Percentiles rank a stretch among this genome's conserved stretches.
These are phyloP conservation scores for Pholiota adiposa DNA, from an alignment of 1,284 basidiomycete genomes.

Conservation along the genomic window DNA sequence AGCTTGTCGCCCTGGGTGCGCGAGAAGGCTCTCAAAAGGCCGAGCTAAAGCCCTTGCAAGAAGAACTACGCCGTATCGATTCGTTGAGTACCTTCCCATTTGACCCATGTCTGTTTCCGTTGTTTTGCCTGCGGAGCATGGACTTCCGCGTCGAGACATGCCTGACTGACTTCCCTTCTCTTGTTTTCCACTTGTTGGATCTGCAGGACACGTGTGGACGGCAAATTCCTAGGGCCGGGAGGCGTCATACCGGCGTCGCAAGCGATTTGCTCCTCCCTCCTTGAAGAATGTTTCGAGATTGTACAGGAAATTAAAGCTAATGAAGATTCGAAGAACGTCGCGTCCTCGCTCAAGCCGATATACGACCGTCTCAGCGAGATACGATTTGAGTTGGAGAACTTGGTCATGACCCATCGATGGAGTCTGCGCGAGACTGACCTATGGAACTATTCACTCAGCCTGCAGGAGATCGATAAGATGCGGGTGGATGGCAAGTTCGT, in stretches of 20 bases:
- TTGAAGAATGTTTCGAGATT: slow-evolving; percentile 98
- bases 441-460: slow-evolving; percentile 91
- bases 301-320: slow-evolving; percentile 95
- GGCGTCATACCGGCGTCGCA: slow-evolving; percentile 92
- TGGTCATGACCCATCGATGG: slow-evolving; percentile 97
- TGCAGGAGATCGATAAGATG: slow-evolving; percentile 98
- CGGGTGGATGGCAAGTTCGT: slow-evolving; percentile 97
- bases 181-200: slow-evolving; percentile 19
- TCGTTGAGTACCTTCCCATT: slow-evolving; percentile 70
- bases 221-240: slow-evolving; percentile 94
- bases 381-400: slow-evolving; percentile 84
- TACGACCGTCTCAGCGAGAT: slow-evolving; percentile 91
- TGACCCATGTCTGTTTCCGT: slow-evolving; percentile 33
- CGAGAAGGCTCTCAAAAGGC: slow-evolving; percentile 84
- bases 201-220: slow-evolving; percentile 87
- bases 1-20: slow-evolving; percentile 88
- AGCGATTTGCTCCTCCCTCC: slow-evolving; percentile 84
- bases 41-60: slow-evolving; percentile 89
- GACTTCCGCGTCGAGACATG: slow-evolving; percentile 8
- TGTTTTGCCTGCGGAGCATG: slow-evolving; percentile 27
- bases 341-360: slow-evolving; percentile 89
- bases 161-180: slow-evolving; percentile 5
- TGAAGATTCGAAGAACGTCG: slow-evolving; percentile 91
- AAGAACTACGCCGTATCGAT: slow-evolving; percentile 95
- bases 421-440: slow-evolving; percentile 95